Conservation (phyloP, 352 stramenopile genomes). For the Phytophthora cajani region DNA sequence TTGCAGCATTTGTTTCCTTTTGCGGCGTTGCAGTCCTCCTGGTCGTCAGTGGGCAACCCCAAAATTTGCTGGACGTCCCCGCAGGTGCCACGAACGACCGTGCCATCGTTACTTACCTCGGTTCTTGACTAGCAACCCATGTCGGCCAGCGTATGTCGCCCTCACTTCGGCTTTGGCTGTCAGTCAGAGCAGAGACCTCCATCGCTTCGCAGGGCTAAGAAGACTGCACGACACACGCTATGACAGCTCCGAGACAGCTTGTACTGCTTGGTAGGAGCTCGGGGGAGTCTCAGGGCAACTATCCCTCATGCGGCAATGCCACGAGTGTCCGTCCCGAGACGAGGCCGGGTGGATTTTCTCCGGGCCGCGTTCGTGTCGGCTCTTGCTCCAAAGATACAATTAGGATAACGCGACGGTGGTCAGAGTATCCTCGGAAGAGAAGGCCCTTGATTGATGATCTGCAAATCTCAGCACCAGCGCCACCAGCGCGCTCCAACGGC, state of each 20-base stretch:
- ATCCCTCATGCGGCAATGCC: constrained; percentile 2
- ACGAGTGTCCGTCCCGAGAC: constrained; percentile 13
- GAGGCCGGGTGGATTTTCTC: constrained; percentile 20
- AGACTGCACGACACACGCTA: neutral
- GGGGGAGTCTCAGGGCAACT: constrained; percentile 1
- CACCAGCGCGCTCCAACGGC: constrained; percentile 3
- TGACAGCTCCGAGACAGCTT: neutral
- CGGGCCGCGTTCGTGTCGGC: constrained; percentile 7
- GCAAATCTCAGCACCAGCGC: constrained; percentile 12
- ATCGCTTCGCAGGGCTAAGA: neutral
- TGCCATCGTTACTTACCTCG: neutral
- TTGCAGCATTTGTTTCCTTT: constrained; percentile 10
- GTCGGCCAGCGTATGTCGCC: constrained; percentile 18
- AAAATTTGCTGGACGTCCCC: constrained; percentile 25
- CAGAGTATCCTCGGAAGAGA: constrained; percentile 7
- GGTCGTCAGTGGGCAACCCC: constrained; percentile 9
- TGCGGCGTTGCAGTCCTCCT: neutral
- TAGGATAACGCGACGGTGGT: constrained; percentile 10
- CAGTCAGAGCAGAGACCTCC: constrained; percentile 1
- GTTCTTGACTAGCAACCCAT: constrained; percentile 16
- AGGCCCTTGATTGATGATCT: constrained; percentile 24
- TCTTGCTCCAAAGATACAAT: neutral
- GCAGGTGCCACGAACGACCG: constrained; percentile 19
- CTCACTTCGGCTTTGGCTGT: constrained; percentile 1
- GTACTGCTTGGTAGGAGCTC: neutral